These are phyloP conservation scores for Pythium phragmiticola DNA, from an alignment of 352 stramenopile species.

Conservation along the genomic window DNA sequence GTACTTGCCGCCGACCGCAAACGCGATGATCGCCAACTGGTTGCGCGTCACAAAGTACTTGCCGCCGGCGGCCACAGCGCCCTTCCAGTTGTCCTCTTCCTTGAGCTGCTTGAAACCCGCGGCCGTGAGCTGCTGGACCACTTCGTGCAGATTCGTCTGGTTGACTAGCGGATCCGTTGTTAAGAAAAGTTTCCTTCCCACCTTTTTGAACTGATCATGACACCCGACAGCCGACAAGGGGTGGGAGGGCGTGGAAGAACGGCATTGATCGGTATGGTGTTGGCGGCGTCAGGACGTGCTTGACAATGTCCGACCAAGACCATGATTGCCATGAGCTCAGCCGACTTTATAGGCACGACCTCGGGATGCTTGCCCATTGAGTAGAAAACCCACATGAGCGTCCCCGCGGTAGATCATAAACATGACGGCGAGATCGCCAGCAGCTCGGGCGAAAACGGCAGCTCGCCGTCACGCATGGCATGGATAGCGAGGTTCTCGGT, in stretches of 20 bases:
- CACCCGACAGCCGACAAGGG: too few species aligned
- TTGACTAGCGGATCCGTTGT: too few species aligned
- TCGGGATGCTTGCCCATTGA: slow-evolving; percentile 35
- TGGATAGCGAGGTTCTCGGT: slow-evolving; percentile 22
- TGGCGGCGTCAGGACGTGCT: too few species aligned
- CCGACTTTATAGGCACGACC: too few species aligned
- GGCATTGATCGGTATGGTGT: too few species aligned
- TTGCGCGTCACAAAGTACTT: slow-evolving; percentile 99
- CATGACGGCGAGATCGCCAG: slow-evolving; percentile 51
- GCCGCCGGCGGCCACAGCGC: slow-evolving; percentile 64
- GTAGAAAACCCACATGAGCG: slow-evolving; percentile 45
- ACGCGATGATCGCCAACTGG: slow-evolving; percentile 93
- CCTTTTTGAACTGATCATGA: too few species aligned
- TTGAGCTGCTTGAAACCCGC: slow-evolving; percentile 91
- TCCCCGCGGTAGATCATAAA: slow-evolving; percentile 48
- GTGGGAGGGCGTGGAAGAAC: too few species aligned
- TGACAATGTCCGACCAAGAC: too few species aligned
- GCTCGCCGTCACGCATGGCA: slow-evolving; percentile 15
- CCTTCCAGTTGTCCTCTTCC: slow-evolving; percentile 79
- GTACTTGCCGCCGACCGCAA: slow-evolving; percentile 93
- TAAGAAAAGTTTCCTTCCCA: too few species aligned
- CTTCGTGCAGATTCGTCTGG: too few species aligned
- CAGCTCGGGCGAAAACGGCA: slow-evolving; percentile 18
- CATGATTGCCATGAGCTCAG: too few species aligned
- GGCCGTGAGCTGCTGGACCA: slow-evolving; percentile 73